Evolutionary conservation across 2,329 filamentous ascomycete species (phyloP).

Genomic region (Zymoseptoria crescenta): DNA sequence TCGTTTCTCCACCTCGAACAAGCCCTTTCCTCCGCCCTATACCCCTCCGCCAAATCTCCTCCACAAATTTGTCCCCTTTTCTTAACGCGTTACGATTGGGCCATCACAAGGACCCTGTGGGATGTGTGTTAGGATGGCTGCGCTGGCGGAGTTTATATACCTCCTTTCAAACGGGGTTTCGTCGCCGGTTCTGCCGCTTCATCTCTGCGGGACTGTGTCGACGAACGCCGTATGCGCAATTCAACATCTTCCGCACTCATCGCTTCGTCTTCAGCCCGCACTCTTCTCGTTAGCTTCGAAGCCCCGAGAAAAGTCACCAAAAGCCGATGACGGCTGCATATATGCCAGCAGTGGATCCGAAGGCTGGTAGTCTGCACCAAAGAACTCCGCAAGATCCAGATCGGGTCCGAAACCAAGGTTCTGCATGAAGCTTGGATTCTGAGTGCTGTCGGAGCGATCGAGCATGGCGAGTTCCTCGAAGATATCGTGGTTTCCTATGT

Average conservation of each 20-base stretch:
- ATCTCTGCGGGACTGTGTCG: neutral
- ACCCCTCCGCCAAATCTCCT: too few relatives aligned
- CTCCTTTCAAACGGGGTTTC: neutral
- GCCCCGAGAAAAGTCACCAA: conserved; percentile 4
- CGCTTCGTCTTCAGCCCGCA: conserved; percentile 6
- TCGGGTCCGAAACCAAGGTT: conserved; percentile 56
- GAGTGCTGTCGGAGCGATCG: conserved; percentile 47
- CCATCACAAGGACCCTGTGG: too few relatives aligned
- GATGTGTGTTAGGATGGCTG: neutral
- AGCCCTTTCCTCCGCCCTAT: too few relatives aligned
- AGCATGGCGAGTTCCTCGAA: conserved; percentile 53
- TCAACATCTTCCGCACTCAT: neutral
- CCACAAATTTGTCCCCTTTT: neutral
- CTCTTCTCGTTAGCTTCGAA: conserved; percentile 1
- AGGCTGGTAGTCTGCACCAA: conserved; percentile 36
- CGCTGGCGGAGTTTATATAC: neutral
- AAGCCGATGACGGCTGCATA: conserved; percentile 22
- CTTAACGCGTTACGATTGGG: neutral
- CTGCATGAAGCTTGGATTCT: conserved; percentile 57
- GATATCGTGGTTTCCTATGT: conserved; percentile 30
- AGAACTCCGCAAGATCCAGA: conserved; percentile 50
- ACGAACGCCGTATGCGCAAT: neutral
- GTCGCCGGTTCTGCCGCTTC: neutral
- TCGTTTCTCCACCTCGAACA: neutral
- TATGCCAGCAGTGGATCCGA: conserved; percentile 35